Conservation (phyloP, 2,329 filamentous ascomycete genomes). For the Talaromyces sp. region DNA sequence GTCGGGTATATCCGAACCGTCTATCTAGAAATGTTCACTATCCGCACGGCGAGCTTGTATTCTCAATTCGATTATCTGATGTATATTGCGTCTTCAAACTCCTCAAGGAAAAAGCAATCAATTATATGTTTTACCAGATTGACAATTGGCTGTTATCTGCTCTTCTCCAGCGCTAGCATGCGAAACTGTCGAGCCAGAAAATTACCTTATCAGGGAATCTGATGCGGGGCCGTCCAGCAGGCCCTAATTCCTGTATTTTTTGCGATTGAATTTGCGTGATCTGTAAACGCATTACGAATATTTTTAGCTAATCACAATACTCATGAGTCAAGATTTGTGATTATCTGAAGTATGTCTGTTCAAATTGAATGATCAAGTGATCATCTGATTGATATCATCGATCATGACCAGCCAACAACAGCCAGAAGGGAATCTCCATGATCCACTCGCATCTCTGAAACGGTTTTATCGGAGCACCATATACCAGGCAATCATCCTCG, state of each 20-base stretch:
- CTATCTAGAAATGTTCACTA: neutral
- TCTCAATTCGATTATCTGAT: neutral
- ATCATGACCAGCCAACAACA: neutral
- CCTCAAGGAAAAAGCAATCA: neutral
- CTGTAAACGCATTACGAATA: neutral
- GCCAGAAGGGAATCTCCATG: neutral
- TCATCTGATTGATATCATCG: neutral
- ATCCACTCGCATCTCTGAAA: neutral
- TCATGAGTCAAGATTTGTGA: neutral
- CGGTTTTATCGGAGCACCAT: slow-evolving; percentile 35
- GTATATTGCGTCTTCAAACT: neutral
- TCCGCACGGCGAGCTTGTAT: neutral
- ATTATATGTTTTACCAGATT: neutral
- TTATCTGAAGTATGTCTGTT: neutral
- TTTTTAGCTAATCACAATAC: neutral
- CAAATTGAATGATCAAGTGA: neutral
- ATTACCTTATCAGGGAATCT: neutral
- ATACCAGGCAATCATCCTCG: slow-evolving; percentile 49
- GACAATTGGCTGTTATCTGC: neutral
- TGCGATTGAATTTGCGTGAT: neutral
- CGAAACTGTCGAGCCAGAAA: neutral
- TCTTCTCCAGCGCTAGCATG: neutral
- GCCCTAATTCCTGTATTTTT: neutral
- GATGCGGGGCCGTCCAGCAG: neutral
- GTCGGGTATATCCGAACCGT: neutral